Percentiles rank a stretch among this genome's conserved stretches.
phyloP scores from a whole-genome alignment of 2,329 filamentous ascomycete species.

The Fusarium hostae region DNA sequence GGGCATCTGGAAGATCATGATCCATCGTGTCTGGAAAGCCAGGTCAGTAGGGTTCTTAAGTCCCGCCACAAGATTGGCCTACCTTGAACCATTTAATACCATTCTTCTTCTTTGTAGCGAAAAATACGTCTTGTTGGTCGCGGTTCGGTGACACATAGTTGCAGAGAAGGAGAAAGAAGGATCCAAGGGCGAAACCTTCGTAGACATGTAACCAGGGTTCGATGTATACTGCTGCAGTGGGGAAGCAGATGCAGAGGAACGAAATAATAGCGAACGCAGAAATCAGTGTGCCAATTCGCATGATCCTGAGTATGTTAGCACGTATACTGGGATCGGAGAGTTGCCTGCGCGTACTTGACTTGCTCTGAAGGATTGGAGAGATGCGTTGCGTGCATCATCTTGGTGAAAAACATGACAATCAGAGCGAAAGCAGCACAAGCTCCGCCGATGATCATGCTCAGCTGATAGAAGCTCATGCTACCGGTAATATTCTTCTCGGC shows the following conservation, averaged over 20 bases:
- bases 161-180: constrained; percentile 40
- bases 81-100: constrained; percentile 36
- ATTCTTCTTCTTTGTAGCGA: constrained; percentile 34
- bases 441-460: constrained; percentile 36
- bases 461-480: constrained; percentile 19
- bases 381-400: constrained; percentile 34
- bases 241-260: constrained; percentile 28
- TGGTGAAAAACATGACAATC: constrained; percentile 24
- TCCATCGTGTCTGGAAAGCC: constrained; percentile 24
- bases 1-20: constrained; percentile 41
- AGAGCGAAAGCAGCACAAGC: constrained; percentile 29
- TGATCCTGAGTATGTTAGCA: constrained; percentile 13
- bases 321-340: rapidly evolving
- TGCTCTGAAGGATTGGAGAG: constrained; percentile 37
- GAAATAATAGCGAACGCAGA: constrained; percentile 31
- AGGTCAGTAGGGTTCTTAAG: not conserved
- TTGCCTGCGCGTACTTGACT: constrained; percentile 24
- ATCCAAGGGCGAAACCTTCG: constrained; percentile 32
- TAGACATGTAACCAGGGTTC: constrained; percentile 33
- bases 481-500: constrained; percentile 21
- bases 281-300: constrained; percentile 31
- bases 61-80: rapidly evolving
- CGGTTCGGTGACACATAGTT: constrained; percentile 35
- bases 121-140: constrained; percentile 35
- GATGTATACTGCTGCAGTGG: constrained; percentile 26